Conservation (phyloP, 768 basidiomycete species). For the Trametopsis cervina region DNA sequence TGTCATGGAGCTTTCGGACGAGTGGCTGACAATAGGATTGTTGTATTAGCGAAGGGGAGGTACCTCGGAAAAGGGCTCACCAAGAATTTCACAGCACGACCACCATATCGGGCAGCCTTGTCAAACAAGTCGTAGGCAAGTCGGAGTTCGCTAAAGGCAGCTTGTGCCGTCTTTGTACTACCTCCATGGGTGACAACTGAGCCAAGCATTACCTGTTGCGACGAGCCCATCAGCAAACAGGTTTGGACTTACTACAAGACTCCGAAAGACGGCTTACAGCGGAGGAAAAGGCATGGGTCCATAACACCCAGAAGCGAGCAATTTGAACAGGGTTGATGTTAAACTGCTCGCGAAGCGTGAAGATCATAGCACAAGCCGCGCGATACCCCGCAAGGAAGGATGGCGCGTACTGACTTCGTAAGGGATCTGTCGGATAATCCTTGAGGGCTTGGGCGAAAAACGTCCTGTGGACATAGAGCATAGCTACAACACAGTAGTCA, state of each 20-base stretch:
- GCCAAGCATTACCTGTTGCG: conserved; percentile 59
- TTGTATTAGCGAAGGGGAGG: background rate
- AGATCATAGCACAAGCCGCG: conserved; percentile 66
- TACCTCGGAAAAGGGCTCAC: conserved; percentile 30
- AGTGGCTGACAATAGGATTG: conserved; percentile 43
- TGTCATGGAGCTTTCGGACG: conserved; percentile 49
- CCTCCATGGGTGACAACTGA: conserved; percentile 68
- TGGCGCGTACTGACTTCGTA: conserved; percentile 63
- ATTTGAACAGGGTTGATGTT: conserved; percentile 54
- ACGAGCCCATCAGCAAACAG: background rate
- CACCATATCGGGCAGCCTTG: conserved; percentile 52
- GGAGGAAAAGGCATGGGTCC: conserved; percentile 48
- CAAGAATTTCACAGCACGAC: conserved; percentile 64
- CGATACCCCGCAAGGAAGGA: conserved; percentile 68
- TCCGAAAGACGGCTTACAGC: conserved; percentile 25
- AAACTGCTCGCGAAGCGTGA: conserved; percentile 37
- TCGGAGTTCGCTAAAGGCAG: conserved; percentile 61
- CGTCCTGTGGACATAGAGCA: conserved; percentile 60
- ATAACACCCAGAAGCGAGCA: conserved; percentile 55
- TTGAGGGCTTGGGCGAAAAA: conserved; percentile 67
- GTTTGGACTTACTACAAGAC: background rate
- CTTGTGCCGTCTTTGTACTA: conserved; percentile 60
- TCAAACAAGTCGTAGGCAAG: conserved; percentile 60
- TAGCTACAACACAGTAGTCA: conserved; percentile 50
- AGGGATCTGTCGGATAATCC: conserved; percentile 58